Conservation (phyloP, 1,139 yeast species). For the Blastobotrys serpentis region DNA sequence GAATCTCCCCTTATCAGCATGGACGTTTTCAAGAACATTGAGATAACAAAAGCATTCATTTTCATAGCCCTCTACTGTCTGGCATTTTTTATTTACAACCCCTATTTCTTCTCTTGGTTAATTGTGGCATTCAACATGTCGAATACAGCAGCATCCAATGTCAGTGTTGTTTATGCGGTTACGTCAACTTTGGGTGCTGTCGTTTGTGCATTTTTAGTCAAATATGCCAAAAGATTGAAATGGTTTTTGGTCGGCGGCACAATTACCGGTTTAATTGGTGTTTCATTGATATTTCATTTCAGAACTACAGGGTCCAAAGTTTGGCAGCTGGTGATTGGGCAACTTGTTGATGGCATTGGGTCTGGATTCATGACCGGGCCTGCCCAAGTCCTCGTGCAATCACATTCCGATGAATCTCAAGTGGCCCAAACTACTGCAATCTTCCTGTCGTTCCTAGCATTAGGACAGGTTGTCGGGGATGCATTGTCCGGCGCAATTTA, state of each 20-base stretch:
- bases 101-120: conserved; percentile 40
- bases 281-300: conserved; percentile 41
- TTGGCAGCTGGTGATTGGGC: conserved; percentile 23
- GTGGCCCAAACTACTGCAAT: conserved; percentile 29
- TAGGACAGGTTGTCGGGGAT: conserved; percentile 26
- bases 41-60: conserved; percentile 17
- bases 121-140: conserved; percentile 53
- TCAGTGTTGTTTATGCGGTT: conserved; percentile 59
- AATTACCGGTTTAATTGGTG: conserved; percentile 51
- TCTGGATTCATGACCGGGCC: conserved; percentile 28
- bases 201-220: conserved; percentile 54
- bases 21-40: conserved; percentile 15
- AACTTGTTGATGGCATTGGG: conserved; percentile 27
- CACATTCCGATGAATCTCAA: conserved; percentile 23
- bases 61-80: conserved; percentile 20
- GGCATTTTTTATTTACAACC: conserved; percentile 21
- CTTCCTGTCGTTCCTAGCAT: conserved; percentile 25
- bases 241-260: conserved; percentile 58
- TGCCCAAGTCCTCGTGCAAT: conserved; percentile 27
- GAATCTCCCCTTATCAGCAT: conserved; percentile 20
- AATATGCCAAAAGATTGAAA: conserved; percentile 51
- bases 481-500: conserved; percentile 24
- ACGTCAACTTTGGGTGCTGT: conserved; percentile 59
- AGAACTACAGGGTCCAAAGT: conserved; percentile 21
- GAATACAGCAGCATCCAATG: conserved; percentile 59